Evolutionary conservation across 345 rosid species (phyloP).

Genomic region (Citrus sp.): DNA sequence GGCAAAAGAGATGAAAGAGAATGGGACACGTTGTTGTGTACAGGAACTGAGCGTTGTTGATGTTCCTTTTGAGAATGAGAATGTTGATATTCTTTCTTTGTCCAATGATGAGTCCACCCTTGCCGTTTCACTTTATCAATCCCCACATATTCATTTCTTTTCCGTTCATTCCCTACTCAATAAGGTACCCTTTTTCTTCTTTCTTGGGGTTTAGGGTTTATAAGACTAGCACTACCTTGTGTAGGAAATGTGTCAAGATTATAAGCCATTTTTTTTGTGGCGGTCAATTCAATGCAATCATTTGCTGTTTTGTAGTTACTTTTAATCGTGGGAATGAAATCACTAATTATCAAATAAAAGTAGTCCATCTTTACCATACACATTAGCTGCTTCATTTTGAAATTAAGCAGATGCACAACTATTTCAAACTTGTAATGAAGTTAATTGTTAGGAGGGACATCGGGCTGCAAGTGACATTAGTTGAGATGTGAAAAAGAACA

Average conservation of each 20-base stretch:
- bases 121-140: slow-evolving; percentile 53
- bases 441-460: not conserved
- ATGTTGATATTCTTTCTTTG: slow-evolving; percentile 53
- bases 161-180: slow-evolving; percentile 51
- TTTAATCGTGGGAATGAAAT: not conserved
- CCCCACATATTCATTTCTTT: slow-evolving; percentile 55
- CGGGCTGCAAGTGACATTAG: not conserved
- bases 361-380: no score
- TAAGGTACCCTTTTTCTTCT: slow-evolving; percentile 23
- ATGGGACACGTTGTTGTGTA: slow-evolving; percentile 33
- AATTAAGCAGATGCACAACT: not conserved
- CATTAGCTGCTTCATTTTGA: no score
- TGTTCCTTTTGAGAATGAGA: slow-evolving; percentile 50
- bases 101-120: slow-evolving; percentile 66
- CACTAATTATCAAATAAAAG: not conserved
- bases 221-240: not conserved
- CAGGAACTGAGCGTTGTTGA: slow-evolving; percentile 59
- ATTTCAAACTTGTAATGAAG: not conserved
- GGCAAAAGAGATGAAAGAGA: slow-evolving; percentile 43
- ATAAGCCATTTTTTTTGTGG: not conserved
- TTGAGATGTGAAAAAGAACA: not conserved
- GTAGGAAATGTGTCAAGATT: not conserved
- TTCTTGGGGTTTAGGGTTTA: not conserved
- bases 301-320: not conserved
- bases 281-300: not conserved